These are phyloP conservation scores for Solanum hybrid DNA, from an alignment of 305 asterid species.

Conservation along the genomic window DNA sequence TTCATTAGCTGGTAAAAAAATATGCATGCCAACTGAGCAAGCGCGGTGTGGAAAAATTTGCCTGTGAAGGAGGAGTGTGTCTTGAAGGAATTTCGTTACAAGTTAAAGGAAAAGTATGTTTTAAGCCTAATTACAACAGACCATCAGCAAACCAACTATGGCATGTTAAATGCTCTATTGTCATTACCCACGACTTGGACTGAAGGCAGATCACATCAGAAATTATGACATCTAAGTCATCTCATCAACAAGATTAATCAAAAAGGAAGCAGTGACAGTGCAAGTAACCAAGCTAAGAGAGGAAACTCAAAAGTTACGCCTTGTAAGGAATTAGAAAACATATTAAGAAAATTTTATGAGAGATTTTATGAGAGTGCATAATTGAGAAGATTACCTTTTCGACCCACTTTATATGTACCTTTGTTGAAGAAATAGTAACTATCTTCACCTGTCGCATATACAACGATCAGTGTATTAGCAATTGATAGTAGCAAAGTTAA, in stretches of 20 bases:
- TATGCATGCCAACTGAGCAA: neutral
- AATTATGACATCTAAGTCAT: neutral
- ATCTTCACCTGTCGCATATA: constrained; percentile 56
- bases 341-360: neutral
- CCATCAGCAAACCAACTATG: neutral
- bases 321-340: neutral
- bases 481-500: neutral
- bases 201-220: neutral
- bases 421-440: constrained; percentile 61
- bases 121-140: neutral
- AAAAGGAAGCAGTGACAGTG: neutral
- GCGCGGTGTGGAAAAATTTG: neutral
- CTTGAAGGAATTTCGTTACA: neutral
- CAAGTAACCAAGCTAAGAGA: neutral
- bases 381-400: constrained; percentile 51
- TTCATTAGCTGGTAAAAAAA: neutral
- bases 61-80: neutral
- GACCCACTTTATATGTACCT: constrained; percentile 90
- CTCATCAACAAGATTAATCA: neutral
- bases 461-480: constrained; percentile 10
- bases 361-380: neutral
- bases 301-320: neutral
- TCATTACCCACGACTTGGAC: neutral
- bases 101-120: neutral
- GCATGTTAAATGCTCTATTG: neutral